Evolutionary conservation across 2,329 filamentous ascomycete species (phyloP).

Genomic region (Cytospora leucostoma): DNA sequence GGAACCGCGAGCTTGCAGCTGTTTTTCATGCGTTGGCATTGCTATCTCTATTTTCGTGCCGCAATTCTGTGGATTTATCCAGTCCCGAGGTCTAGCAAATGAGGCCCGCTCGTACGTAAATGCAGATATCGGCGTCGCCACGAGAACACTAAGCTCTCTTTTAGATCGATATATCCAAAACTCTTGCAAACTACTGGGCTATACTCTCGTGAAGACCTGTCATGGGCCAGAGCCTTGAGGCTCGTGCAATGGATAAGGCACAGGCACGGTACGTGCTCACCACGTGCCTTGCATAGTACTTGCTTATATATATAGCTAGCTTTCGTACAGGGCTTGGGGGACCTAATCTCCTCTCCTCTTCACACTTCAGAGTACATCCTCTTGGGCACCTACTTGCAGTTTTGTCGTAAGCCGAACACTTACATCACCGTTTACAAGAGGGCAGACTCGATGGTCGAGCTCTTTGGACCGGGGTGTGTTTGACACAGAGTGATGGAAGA

Average conservation of each 20-base stretch:
- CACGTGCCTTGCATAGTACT: too few species aligned
- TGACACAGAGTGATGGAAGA: slow-evolving; percentile 22
- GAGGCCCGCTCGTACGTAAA: slow-evolving; percentile 59
- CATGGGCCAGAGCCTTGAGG: too few species aligned
- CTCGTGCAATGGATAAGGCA: too few species aligned
- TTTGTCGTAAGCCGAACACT: too few species aligned
- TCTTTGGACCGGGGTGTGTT: slow-evolving; percentile 18
- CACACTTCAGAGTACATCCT: too few species aligned
- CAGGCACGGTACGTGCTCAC: too few species aligned
- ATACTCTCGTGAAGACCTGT: too few species aligned
- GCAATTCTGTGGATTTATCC: slow-evolving; percentile 58
- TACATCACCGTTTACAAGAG: slow-evolving; percentile 31
- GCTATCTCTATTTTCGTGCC: slow-evolving; percentile 48
- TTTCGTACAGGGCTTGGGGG: too few species aligned
- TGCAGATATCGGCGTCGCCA: slow-evolving; percentile 62
- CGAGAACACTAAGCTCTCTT: slow-evolving; percentile 47
- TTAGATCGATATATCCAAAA: slow-evolving; percentile 48
- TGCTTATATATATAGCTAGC: too few species aligned
- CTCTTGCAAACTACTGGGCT: too few species aligned
- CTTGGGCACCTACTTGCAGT: too few species aligned
- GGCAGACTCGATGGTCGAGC: slow-evolving; percentile 24
- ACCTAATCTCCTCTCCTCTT: too few species aligned
- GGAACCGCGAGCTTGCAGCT: slow-evolving; percentile 60
- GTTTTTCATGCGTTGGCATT: slow-evolving; percentile 65
- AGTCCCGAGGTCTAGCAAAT: slow-evolving; percentile 57